A percentile compares a stretch with the other conserved stretches of the same genome.
Conservation (phyloP, 257 asterid species). For the Gynochthodes officinalis region DNA sequence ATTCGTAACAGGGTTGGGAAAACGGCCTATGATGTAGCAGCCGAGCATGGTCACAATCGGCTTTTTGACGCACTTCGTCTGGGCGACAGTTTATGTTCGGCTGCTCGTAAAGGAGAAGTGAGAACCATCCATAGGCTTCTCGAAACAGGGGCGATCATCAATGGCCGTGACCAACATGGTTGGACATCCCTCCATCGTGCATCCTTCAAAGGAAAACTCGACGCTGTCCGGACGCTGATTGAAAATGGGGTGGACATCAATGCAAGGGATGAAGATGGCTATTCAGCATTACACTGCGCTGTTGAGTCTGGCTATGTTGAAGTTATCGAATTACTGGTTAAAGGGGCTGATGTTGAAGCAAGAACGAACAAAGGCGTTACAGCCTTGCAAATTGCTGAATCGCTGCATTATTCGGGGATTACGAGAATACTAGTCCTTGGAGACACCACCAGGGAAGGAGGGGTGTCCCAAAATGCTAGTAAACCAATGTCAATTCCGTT, state of each 20-base stretch:
- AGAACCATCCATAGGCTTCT: conserved; percentile 54
- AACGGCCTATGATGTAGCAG: conserved; percentile 72
- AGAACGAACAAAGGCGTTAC: conserved; percentile 58
- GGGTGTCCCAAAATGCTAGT: conserved; percentile 11
- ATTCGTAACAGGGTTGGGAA: conserved; percentile 49
- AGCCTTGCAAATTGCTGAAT: conserved; percentile 55
- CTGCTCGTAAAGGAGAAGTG: conserved; percentile 65
- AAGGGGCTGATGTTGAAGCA: conserved; percentile 65
- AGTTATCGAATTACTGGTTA: conserved; percentile 56
- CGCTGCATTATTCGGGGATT: conserved; percentile 54
- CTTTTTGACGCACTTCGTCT: conserved; percentile 62
- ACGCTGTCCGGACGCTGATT: conserved; percentile 43
- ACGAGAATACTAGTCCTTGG: conserved; percentile 54
- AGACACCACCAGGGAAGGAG: conserved; percentile 39
- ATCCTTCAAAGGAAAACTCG: conserved; percentile 57
- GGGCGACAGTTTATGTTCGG: conserved; percentile 54
- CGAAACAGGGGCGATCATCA: conserved; percentile 57
- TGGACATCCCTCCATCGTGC: conserved; percentile 80
- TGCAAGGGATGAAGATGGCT: conserved; percentile 65
- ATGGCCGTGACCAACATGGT: conserved; percentile 69
- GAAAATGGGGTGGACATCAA: conserved; percentile 57
- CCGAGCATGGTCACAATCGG: conserved; percentile 59
- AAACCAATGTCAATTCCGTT: conserved; percentile 12
- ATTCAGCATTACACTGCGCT: conserved; percentile 67
- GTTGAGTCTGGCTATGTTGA: conserved; percentile 70